These are phyloP conservation scores for Neobulgaria alba DNA, from an alignment of 2,329 filamentous ascomycete species.

Conservation along the genomic window DNA sequence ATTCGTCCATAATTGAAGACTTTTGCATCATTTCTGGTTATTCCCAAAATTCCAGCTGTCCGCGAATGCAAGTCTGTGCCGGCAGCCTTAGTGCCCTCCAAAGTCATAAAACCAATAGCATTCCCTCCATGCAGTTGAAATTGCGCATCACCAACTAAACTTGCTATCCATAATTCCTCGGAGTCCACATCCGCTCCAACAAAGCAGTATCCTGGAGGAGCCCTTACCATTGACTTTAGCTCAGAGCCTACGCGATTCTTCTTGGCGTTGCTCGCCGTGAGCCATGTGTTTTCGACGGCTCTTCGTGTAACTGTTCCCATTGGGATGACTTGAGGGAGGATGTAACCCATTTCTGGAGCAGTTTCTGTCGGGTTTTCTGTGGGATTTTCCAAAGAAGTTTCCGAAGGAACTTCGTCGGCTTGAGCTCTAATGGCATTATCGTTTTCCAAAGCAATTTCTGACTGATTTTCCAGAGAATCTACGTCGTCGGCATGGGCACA, in stretches of 20 bases:
- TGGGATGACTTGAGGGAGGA: conserved; percentile 89
- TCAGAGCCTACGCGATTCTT: conserved; percentile 93
- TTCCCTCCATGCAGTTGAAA: conserved; percentile 95
- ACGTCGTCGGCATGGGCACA: background rate
- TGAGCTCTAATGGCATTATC: conserved; percentile 35
- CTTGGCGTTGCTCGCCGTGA: conserved; percentile 96
- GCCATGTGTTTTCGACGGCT: conserved; percentile 95
- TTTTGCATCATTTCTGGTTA: conserved; percentile 91
- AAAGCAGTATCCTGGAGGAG: conserved; percentile 83
- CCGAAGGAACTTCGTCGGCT: background rate
- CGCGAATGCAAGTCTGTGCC: conserved; percentile 93
- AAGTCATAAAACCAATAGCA: conserved; percentile 96
- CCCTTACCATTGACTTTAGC: conserved; percentile 91
- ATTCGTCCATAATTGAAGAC: conserved; percentile 99
- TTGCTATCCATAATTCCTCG: conserved; percentile 96
- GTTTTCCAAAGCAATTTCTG: too few relatives aligned
- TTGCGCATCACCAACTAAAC: conserved; percentile 84
- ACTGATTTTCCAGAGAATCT: too few relatives aligned
- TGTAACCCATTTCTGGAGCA: conserved; percentile 55
- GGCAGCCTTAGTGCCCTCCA: conserved; percentile 89
- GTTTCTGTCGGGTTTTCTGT: conserved; percentile 11
- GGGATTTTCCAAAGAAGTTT: conserved; percentile 9
- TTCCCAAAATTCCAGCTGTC: conserved; percentile 84
- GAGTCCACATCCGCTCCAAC: conserved; percentile 97
- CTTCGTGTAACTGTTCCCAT: conserved; percentile 96